Conservation (phyloP, 495 filamentous ascomycete genomes). For the Aspergillus cristatus region DNA sequence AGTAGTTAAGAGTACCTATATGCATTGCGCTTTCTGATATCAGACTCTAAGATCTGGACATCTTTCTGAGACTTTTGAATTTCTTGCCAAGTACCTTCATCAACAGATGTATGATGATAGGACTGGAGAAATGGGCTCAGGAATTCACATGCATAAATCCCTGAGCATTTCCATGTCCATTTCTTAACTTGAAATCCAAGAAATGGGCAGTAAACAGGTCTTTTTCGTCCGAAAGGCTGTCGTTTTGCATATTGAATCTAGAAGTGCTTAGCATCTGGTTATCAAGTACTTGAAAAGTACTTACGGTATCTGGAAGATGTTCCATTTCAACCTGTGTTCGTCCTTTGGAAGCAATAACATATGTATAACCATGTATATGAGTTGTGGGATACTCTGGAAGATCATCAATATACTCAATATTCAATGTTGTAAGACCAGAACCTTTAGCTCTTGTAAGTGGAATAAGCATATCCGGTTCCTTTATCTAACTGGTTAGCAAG, state of each 20-base stretch:
- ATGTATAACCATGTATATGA: conserved; percentile 2
- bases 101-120: conserved; percentile 3
- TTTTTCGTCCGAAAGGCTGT: neutral
- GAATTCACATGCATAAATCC: conserved; percentile 5
- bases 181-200: neutral
- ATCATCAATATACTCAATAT: conserved; percentile 7
- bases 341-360: conserved; percentile 1
- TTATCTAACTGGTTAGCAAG: conserved; percentile 1
- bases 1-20: conserved; percentile 3
- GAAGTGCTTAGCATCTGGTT: conserved; percentile 1
- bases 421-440: neutral
- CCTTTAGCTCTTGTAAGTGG: neutral
- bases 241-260: conserved; percentile 5
- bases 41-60: neutral
- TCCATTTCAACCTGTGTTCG: conserved; percentile 2
- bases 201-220: conserved; percentile 1
- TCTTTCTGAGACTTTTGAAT: conserved; percentile 1
- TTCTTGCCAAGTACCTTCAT: conserved; percentile 1
- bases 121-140: neutral
- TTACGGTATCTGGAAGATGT: neutral
- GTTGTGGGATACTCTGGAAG: conserved; percentile 6
- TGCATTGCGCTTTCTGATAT: conserved; percentile 4
- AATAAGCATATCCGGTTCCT: neutral
- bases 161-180: conserved; percentile 6
- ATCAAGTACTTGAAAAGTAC: conserved; percentile 1